Conservation (phyloP, 2,329 filamentous ascomycete species). For the Ceratocystis alfenasii region DNA sequence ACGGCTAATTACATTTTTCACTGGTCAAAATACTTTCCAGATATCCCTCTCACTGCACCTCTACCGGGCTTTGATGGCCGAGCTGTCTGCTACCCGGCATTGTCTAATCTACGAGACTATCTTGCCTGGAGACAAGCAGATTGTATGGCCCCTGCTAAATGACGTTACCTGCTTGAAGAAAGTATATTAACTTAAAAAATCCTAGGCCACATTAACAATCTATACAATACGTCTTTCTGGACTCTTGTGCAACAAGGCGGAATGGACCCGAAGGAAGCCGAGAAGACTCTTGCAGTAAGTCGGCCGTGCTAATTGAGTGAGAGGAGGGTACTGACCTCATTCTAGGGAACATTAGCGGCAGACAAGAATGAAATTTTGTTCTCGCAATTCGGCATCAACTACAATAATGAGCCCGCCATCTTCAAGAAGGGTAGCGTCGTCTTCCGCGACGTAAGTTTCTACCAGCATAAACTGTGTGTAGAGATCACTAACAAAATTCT, state of each 20-base stretch:
- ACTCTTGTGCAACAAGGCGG: constrained; percentile 66
- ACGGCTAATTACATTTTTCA: constrained; percentile 78
- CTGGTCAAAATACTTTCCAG: constrained; percentile 66
- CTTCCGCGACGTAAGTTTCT: constrained; percentile 59
- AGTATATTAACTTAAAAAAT: constrained; percentile 22
- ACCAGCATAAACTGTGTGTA: background rate
- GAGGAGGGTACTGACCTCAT: constrained; percentile 23
- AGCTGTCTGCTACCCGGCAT: constrained; percentile 77
- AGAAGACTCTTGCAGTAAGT: constrained; percentile 61
- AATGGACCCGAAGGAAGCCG: constrained; percentile 64
- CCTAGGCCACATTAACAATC: constrained; percentile 87
- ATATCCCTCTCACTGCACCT: constrained; percentile 56
- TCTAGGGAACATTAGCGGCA: constrained; percentile 63
- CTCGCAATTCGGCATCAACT: constrained; percentile 80
- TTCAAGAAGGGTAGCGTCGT: constrained; percentile 88
- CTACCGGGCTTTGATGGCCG: constrained; percentile 87
- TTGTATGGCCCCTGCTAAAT: constrained; percentile 46
- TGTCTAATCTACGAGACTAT: constrained; percentile 78
- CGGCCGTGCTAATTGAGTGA: background rate
- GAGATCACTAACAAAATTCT: background rate
- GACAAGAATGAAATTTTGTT: constrained; percentile 98
- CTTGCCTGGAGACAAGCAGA: constrained; percentile 96
- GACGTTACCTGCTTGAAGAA: background rate
- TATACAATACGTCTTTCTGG: constrained; percentile 98
- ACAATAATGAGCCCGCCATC: constrained; percentile 90